These are phyloP conservation scores for Entomortierella lignicola DNA, from an alignment of 192 early-diverging fungal genomes.

Conservation along the genomic window DNA sequence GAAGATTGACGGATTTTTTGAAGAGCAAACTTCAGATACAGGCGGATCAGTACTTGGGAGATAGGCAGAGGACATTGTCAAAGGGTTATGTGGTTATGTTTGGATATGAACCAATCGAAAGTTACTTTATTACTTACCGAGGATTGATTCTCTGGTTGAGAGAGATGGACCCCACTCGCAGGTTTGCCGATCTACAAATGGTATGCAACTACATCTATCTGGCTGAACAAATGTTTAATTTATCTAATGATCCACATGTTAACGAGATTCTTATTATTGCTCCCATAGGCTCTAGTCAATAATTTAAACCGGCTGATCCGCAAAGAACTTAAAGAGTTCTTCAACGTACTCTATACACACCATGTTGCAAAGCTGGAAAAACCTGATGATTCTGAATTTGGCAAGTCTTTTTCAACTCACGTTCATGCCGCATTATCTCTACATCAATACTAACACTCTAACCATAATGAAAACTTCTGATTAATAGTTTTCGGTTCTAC, in stretches of 20 bases:
- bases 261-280: not conserved
- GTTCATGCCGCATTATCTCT: not conserved
- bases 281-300: constrained; percentile 31
- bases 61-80: constrained; percentile 57
- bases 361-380: constrained; percentile 55
- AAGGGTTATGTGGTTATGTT: constrained; percentile 58
- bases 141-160: constrained; percentile 79
- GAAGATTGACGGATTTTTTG: constrained; percentile 71
- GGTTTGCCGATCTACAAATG: constrained; percentile 79
- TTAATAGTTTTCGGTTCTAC: constrained; percentile 42
- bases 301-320: constrained; percentile 52
- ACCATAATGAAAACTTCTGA: not conserved
- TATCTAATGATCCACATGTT: too few species aligned
- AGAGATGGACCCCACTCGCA: constrained; percentile 72
- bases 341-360: constrained; percentile 33
- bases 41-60: constrained; percentile 61
- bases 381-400: constrained; percentile 55
- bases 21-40: constrained; percentile 73
- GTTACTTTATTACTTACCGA: constrained; percentile 71
- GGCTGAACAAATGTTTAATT: too few species aligned
- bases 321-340: constrained; percentile 59
- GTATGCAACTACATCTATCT: constrained; percentile 34
- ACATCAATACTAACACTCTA: not conserved
- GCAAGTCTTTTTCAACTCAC: constrained; percentile 16
- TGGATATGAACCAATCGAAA: constrained; percentile 71